Evolutionary conservation across 768 basidiomycete species (phyloP), one percentile per base, ranked within the genome.

Genomic region (Podaxis rugospora): DNA sequence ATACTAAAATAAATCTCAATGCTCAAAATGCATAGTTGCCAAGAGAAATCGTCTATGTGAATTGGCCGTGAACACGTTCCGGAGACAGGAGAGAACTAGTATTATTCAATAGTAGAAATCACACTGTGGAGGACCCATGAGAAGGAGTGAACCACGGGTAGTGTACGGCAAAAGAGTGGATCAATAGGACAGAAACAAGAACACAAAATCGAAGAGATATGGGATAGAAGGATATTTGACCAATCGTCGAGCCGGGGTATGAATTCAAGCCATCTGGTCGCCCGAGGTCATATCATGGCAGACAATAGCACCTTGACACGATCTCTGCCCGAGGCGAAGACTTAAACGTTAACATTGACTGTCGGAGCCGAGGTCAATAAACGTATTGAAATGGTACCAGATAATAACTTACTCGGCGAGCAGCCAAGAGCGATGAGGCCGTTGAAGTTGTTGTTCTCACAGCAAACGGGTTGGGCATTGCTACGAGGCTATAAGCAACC

Each of bases 351-450:
- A 60, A 70, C 42, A 52, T 64, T 66, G 57, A 72, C 71, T 71
- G 51, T 27, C 35, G 57, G 32, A 13, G 52, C 21, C 10, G 9
- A n/a, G 4, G 23, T 62, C 27, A 51, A 23, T 49, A 59, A 5
- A 36, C 11, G 13, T 4, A 10, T 35, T 9, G 4, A 13, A 13
- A 52, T 10, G n/a, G 5, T 1, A 25, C n/a, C 27, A 16, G 18
- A 35, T 6, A 51, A 7, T 27, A 21, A 70, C 79, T 65, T 67
- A 81, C 80, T 73, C 0, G 76, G 76, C 13, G 70, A 62, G 70
- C 80, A 82, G 5, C 78, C 79, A 57, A 79, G 63, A 6, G 70
- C 74, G 55, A 82, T 70, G 36, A 80, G 65, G 47, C 82, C 80
- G 35, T 76, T 75, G 68, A 75, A 81, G 49, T 65, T 62, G 62